These are phyloP conservation scores for Termitomyces titanicus DNA, from an alignment of 768 basidiomycete species.

Conservation along the genomic window DNA sequence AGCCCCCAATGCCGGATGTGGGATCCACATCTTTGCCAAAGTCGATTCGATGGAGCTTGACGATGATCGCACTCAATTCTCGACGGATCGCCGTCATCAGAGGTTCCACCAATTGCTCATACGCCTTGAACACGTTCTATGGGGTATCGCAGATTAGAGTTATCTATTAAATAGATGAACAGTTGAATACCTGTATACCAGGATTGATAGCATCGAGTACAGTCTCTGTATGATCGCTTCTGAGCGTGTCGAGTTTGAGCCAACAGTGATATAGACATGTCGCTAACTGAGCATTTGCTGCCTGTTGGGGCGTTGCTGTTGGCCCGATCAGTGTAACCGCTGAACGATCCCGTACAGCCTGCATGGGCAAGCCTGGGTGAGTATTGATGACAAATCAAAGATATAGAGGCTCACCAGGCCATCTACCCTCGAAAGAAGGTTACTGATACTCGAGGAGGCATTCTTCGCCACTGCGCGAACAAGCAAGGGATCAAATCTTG, in stretches of 20 bases:
- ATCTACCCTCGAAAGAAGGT: slow-evolving; percentile 60
- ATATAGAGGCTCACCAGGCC: slow-evolving; percentile 51
- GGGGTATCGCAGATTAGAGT: slow-evolving; percentile 1
- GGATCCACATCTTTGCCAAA: slow-evolving; percentile 72
- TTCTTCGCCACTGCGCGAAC: slow-evolving; percentile 77
- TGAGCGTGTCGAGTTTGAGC: slow-evolving; percentile 59
- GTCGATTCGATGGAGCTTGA: slow-evolving; percentile 82
- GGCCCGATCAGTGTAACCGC: slow-evolving; percentile 76
- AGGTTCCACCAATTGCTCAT: slow-evolving; percentile 58
- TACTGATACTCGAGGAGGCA: slow-evolving; percentile 66
- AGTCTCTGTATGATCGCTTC: slow-evolving; percentile 60
- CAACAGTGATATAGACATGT: slow-evolving; percentile 80
- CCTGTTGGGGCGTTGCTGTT: slow-evolving; percentile 73
- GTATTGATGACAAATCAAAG: neutral
- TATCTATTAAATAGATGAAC: neutral
- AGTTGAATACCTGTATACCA: slow-evolving; percentile 48
- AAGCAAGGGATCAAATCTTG: slow-evolving; percentile 88
- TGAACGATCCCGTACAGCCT: slow-evolving; percentile 77
- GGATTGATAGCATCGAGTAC: slow-evolving; percentile 55
- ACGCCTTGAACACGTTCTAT: slow-evolving; percentile 50
- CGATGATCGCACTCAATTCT: slow-evolving; percentile 76
- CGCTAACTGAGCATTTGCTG: slow-evolving; percentile 72
- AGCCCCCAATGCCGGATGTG: slow-evolving; percentile 55
- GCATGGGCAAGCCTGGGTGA: slow-evolving; percentile 2
- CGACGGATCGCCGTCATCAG: slow-evolving; percentile 67